These are phyloP conservation scores for Sphenostylis stenocarpa DNA, from an alignment of 306 rosid species.

Conservation along the genomic window DNA sequence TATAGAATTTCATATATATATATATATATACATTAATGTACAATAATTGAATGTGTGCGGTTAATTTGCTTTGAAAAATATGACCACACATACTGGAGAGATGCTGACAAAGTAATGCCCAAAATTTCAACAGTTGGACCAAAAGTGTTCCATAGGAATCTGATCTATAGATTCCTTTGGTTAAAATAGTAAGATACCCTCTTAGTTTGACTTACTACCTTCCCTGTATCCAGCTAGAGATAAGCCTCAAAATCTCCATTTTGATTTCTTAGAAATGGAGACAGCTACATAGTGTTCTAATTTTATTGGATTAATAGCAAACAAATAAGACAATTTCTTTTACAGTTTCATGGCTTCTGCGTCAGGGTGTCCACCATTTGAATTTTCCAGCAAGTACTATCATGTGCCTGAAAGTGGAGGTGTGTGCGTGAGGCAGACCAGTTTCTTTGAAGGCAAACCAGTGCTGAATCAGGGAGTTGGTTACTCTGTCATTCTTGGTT, in stretches of 20 bases:
- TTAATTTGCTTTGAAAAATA: not conserved
- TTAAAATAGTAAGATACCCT: constrained; percentile 14
- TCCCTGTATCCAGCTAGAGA: constrained; percentile 8
- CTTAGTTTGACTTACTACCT: constrained; percentile 42
- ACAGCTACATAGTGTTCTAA: not conserved
- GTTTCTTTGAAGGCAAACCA: constrained; percentile 85
- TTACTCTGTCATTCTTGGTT: constrained; percentile 81
- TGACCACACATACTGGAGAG: not conserved
- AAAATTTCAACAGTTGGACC: constrained; percentile 14
- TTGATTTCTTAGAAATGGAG: constrained; percentile 10
- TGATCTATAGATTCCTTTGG: constrained; percentile 30
- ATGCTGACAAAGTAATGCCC: not conserved
- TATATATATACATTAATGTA: not conserved
- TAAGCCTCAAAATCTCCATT: constrained; percentile 32
- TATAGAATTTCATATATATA: no score
- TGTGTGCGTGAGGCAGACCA: constrained; percentile 69
- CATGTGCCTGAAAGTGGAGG: constrained; percentile 50
- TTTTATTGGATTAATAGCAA: constrained; percentile 10
- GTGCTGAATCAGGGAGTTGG: constrained; percentile 85
- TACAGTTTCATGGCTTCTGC: constrained; percentile 55
- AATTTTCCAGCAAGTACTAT: constrained; percentile 67
- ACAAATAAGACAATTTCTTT: constrained; percentile 1
- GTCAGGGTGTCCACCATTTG: constrained; percentile 75
- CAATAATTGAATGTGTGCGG: not conserved
- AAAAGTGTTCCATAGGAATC: constrained; percentile 26